A percentile compares a stretch with the other conserved stretches of the same genome.
These are phyloP conservation scores for Pythium pyrilobum DNA, from an alignment of 352 stramenopile genomes.

Conservation along the genomic window DNA sequence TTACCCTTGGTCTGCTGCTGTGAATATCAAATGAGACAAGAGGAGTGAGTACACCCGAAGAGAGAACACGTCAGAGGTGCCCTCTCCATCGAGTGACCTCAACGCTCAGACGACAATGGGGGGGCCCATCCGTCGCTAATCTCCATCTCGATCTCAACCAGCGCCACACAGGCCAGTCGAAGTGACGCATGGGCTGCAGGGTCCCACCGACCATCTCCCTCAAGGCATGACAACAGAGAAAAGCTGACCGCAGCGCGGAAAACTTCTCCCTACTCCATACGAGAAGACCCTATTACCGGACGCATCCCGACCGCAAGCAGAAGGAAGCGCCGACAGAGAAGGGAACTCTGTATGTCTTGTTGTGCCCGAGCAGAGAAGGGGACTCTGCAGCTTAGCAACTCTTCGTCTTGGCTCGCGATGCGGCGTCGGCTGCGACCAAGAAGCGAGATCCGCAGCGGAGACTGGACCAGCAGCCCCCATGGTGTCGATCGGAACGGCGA, in stretches of 20 bases:
- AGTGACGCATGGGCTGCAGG: too few species aligned
- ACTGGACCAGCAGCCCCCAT: too few species aligned
- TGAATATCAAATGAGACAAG: conserved; percentile 27
- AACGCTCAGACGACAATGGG: neutral
- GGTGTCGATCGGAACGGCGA: too few species aligned
- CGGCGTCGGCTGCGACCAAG: too few species aligned
- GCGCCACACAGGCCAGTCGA: too few species aligned
- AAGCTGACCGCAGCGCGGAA: conserved; percentile 28
- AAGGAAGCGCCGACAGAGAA: conserved; percentile 60
- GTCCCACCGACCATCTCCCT: conserved; percentile 6
- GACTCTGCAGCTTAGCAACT: conserved; percentile 85
- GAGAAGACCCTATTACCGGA: conserved; percentile 20
- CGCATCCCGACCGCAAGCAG: neutral
- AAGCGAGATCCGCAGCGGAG: too few species aligned
- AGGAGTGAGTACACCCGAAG: conserved; percentile 1
- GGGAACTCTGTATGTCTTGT: conserved; percentile 68
- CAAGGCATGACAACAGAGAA: conserved; percentile 37
- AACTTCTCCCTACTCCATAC: conserved; percentile 20
- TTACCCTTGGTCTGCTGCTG: conserved; percentile 56
- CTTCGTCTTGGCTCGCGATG: neutral
- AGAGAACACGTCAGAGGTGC: neutral
- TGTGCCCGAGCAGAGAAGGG: conserved; percentile 80
- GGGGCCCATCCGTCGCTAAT: neutral
- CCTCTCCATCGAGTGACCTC: neutral
- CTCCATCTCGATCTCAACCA: neutral